phyloP scores from a whole-genome alignment of 441 rosid genomes.

The Kokia cookei region DNA sequence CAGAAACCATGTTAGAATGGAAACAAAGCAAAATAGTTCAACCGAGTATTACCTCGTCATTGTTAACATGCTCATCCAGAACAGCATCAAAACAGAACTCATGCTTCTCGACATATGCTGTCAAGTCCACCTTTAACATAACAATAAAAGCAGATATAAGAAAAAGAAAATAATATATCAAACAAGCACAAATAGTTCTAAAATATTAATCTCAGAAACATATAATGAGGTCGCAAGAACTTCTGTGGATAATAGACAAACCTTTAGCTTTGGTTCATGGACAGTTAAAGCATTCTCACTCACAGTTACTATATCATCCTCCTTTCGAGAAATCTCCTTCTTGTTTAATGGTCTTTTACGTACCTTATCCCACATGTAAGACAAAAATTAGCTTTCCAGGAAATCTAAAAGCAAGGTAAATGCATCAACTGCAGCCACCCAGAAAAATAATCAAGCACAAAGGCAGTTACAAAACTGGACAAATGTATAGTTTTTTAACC shows the following conservation, averaged over 20 bases:
- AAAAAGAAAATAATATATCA: conserved; percentile 1
- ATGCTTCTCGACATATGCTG: conserved; percentile 94
- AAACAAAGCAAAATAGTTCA: neutral
- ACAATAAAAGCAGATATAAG: conserved; percentile 8
- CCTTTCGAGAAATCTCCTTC: conserved; percentile 83
- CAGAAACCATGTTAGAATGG: neutral
- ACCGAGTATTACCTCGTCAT: conserved; percentile 70
- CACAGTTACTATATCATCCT: conserved; percentile 86
- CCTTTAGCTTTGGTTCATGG: conserved; percentile 97
- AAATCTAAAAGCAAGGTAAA: neutral
- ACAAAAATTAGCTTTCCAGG: neutral
- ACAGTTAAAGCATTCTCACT: conserved; percentile 67
- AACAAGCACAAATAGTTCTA: neutral
- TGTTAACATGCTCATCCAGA: conserved; percentile 73
- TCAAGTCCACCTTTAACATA: conserved; percentile 86
- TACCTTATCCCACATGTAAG: conserved; percentile 40
- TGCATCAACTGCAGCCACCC: neutral
- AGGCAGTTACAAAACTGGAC: neutral
- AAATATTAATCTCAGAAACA: neutral
- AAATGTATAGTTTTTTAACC: neutral
- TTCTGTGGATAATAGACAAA: conserved; percentile 26
- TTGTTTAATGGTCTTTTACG: conserved; percentile 96
- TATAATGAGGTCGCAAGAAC: too few relatives aligned
- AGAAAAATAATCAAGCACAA: neutral
- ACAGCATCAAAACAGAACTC: conserved; percentile 99